Percentiles rank a stretch among this genome's conserved stretches.
Evolutionary conservation across 305 asterid genomes (phyloP).

Genomic region (Lippia alba): DNA sequence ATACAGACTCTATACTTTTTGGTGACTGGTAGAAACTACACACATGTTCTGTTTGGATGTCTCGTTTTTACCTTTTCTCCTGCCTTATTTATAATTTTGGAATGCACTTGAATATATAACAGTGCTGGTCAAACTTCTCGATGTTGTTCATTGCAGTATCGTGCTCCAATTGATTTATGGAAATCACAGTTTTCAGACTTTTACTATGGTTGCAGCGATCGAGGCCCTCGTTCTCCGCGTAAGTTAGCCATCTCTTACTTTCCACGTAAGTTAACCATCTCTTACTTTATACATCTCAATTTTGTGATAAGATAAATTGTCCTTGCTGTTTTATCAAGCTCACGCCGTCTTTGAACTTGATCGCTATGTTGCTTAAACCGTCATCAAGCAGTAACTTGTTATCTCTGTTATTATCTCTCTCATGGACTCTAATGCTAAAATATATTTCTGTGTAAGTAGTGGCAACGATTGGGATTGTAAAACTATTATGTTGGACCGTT

Average conservation of each 20-base stretch:
- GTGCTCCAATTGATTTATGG: constrained; percentile 87
- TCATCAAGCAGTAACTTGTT: constrained; percentile 1
- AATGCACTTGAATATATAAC: constrained; percentile 15
- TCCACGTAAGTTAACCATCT: constrained; percentile 59
- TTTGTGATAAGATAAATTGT: constrained; percentile 22
- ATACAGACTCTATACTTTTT: not conserved
- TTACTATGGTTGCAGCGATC: constrained; percentile 90
- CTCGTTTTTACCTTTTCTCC: not conserved
- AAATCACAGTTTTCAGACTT: constrained; percentile 77
- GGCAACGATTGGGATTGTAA: constrained; percentile 25
- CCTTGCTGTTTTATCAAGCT: constrained; percentile 9
- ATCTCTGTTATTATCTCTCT: constrained; percentile 16
- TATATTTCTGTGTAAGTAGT: constrained; percentile 16
- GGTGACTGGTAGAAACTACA: constrained; percentile 12
- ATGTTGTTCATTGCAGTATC: constrained; percentile 59
- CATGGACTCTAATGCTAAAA: constrained; percentile 28
- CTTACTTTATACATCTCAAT: constrained; percentile 27
- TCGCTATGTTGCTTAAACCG: constrained; percentile 24
- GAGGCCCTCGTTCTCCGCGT: constrained; percentile 76
- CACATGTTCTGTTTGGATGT: constrained; percentile 27
- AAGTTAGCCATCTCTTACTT: constrained; percentile 49
- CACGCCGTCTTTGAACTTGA: constrained; percentile 19
- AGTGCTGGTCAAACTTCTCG: constrained; percentile 28
- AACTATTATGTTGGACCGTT: constrained; percentile 14
- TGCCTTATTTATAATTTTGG: not conserved